Evolutionary conservation across 805 yeast genomes (phyloP), one percentile per base, ranked within the genome.

Genomic region (Yarrowia alimentaria): DNA sequence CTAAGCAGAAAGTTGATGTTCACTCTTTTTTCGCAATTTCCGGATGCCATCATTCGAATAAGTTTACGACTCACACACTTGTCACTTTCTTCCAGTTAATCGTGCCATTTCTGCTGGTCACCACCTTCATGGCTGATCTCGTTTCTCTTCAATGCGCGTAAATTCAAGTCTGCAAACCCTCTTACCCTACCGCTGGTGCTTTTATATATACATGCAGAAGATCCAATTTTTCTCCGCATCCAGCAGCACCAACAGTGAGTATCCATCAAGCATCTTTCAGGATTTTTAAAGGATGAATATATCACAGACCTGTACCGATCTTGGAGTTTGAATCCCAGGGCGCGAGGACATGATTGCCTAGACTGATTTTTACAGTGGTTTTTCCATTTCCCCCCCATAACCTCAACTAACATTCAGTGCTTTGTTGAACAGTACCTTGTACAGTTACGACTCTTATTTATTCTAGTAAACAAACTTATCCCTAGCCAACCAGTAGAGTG

Each of bases 241-340:
- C n/a, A n/a, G n/a, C 33, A 11, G 25, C 12, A 7, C 6, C 18
- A 26, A 26, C 19, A 40, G 47, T 40, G 47, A 40, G 47, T 40
- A 40, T 14, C 45, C 20, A 37, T 16, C 7, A 25, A 16, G 21
- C 29, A 19, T 29, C 25, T 10, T 22, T 8, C 4, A 13, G 6
- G 33, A 26, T 18, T 18, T 40, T 40, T 24, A 40, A 26, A 40
- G 17, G 47, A 40, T 40, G 47, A 40, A 28, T 33, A 22, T 40
- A 40, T 40, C 47, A 40, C 47, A 40, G 47, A 40, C 47, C 47
- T 40, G 47, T 40, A 40, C 47, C 47, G 47, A 40, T 40, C 33
- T 28, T 16, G 47, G 47, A 33, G 33, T 24, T 40, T 40, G 47
- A 26, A 40, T 28, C 47, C 47, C 47, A 20, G 33, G 47, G 19